Conservation (phyloP, 345 rosid genomes). For the Iberis pinnata region DNA sequence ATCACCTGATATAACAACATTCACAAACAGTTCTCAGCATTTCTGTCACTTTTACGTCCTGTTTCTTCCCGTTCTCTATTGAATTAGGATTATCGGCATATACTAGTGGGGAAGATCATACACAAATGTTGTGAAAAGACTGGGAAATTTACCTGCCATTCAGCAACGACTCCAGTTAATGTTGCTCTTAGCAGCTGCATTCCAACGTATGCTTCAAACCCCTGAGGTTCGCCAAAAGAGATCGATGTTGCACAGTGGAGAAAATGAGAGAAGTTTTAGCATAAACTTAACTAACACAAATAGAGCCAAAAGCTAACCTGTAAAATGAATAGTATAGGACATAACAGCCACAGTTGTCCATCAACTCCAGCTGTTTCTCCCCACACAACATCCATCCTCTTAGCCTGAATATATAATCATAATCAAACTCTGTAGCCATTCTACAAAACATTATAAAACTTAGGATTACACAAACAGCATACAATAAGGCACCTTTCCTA, state of each 20-base stretch:
- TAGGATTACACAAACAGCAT: constrained; percentile 1
- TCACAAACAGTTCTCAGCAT: not conserved
- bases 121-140: constrained; percentile 11
- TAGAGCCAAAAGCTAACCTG: constrained; percentile 48
- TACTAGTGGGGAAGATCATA: not conserved
- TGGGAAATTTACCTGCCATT: constrained; percentile 71
- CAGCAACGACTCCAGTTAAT: constrained; percentile 61
- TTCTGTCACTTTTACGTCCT: too few relatives aligned
- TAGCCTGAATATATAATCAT: constrained; percentile 49
- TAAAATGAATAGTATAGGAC: constrained; percentile 82
- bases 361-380: constrained; percentile 98
- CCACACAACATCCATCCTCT: constrained; percentile 99
- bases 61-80: too few relatives aligned
- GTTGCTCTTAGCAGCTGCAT: constrained; percentile 76
- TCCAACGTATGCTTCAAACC: constrained; percentile 93
- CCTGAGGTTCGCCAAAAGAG: constrained; percentile 40
- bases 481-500: constrained; percentile 68
- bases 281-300: not conserved
- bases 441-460: not conserved
- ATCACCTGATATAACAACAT: constrained; percentile 49
- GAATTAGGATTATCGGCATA: too few relatives aligned
- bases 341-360: constrained; percentile 90
- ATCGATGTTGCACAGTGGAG: too few relatives aligned
- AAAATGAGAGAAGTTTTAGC: constrained; percentile 1
- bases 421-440: not conserved